Percentiles rank a stretch among this genome's conserved stretches.
Conservation (phyloP, 2,329 filamentous ascomycete genomes). For the Colletotrichum chrysophilum region DNA sequence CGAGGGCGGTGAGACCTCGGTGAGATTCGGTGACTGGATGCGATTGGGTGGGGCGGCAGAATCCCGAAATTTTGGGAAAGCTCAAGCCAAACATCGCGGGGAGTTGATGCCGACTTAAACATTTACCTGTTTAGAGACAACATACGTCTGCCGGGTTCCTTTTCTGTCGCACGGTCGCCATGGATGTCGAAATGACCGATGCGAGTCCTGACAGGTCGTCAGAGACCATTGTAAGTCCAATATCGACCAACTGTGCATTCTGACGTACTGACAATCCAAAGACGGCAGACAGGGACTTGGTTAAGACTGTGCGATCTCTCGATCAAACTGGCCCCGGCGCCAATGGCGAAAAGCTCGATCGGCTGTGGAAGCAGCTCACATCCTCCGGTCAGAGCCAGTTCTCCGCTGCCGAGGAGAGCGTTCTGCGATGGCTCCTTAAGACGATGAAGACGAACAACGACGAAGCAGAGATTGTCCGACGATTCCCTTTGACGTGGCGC, state of each 20-base stretch:
- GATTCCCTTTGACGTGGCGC: slow-evolving; percentile 64
- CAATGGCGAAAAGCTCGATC: slow-evolving; percentile 51
- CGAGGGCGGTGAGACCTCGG: slow-evolving; percentile 47
- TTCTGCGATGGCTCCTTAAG: slow-evolving; percentile 68
- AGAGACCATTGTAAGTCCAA: slow-evolving; percentile 8
- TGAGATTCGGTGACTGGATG: slow-evolving; percentile 21
- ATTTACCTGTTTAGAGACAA: not conserved
- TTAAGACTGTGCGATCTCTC: slow-evolving; percentile 59
- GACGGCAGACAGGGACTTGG: slow-evolving; percentile 40
- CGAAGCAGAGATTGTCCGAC: slow-evolving; percentile 56
- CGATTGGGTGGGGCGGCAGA: slow-evolving; percentile 43
- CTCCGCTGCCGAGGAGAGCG: slow-evolving; percentile 60
- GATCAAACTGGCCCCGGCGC: slow-evolving; percentile 54
- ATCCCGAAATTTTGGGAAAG: slow-evolving; percentile 48
- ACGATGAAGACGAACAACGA: slow-evolving; percentile 54
- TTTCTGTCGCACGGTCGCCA: not conserved
- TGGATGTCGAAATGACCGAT: slow-evolving; percentile 21
- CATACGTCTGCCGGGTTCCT: not conserved
- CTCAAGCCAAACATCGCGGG: slow-evolving; percentile 11
- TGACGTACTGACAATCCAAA: not conserved
- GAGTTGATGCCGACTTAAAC: not conserved
- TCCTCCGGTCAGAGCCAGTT: slow-evolving; percentile 46
- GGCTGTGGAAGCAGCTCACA: slow-evolving; percentile 54
- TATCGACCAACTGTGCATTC: not conserved
- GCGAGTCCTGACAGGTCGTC: not conserved